Evolutionary conservation across 225 moss, liverwort and hornwort species (phyloP), one percentile per base, ranked within the genome.

Genomic region (Polytrichum commune): DNA sequence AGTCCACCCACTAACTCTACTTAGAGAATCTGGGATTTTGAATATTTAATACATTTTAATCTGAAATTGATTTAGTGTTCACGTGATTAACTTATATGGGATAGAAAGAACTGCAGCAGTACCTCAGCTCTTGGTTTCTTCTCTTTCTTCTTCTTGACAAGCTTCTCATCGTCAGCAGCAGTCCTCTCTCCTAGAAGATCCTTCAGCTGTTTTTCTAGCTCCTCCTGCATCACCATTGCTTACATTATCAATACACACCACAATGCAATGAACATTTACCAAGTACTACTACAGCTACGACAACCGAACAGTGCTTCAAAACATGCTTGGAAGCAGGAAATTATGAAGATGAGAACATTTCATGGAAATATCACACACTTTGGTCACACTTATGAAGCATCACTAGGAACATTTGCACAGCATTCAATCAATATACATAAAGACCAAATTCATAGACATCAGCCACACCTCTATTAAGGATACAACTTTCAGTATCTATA

Each of bases 181-280:
- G 92, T 98, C 75, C 83, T 93, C 62, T 94, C 97, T 25, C 97
- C 97, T 13, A 98, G 89, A 25, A 98, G 60, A 23, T 84, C 86
- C 70, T 89, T 92, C 16, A 98, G 73, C 73, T 94, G 92, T 27
- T 66, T 69, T 72, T 98, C 94, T 71, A 98, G 74, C 28, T 91
- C 91, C 62, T 86, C 97, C 94, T 97, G 81, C 25, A 64, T 63
- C 54, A 75, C 23, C 61, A 22, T 16, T 62, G 61, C 61, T 22
- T 22, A n/a, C 61, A 23, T 46, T 46, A 46, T 46, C 13, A 46
- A 10, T 46, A 46, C 46, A 46, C 46, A 16, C 46, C 46, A 46
- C 46, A 46, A 13, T 46, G 46, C 46, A 46, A 46, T 46, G 4
- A 46, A 46, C 13, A 46, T 46, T 46, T 13, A 46, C 46, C 13